These are phyloP conservation scores for Podospora tetraspora DNA, from an alignment of 495 filamentous ascomycete species.

Conservation along the genomic window DNA sequence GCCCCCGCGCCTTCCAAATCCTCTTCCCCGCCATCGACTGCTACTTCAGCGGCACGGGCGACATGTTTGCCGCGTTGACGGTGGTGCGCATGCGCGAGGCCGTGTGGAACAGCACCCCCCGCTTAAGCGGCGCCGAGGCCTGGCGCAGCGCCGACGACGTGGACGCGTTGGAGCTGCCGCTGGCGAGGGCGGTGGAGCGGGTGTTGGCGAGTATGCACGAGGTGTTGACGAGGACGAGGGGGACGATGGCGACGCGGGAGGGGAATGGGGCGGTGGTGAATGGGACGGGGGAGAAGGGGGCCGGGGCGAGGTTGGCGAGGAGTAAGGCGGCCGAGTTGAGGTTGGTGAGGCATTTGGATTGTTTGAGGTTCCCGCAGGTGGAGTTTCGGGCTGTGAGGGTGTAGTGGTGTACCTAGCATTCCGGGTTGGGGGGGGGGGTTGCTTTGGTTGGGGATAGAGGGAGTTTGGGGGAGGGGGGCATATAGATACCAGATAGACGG, in stretches of 20 bases:
- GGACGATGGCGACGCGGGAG: slow-evolving; percentile 49
- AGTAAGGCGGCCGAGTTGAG: slow-evolving; percentile 78
- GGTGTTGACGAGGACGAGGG: slow-evolving; percentile 71
- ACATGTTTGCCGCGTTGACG: slow-evolving; percentile 94
- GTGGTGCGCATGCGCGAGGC: slow-evolving; percentile 87
- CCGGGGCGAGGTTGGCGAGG: slow-evolving; percentile 51
- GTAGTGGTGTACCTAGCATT: slow-evolving; percentile 12
- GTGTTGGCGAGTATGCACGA: slow-evolving; percentile 92
- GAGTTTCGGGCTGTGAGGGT: slow-evolving; percentile 53
- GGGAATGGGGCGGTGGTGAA: slow-evolving; percentile 28
- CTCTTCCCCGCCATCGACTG: slow-evolving; percentile 80
- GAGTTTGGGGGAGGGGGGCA: background rate
- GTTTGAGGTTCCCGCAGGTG: slow-evolving; percentile 57
- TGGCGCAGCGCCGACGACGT: slow-evolving; percentile 70
- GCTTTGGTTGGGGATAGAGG: background rate
- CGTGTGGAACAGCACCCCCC: slow-evolving; percentile 31
- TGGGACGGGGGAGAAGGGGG: slow-evolving; percentile 36
- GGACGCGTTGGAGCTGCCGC: slow-evolving; percentile 62
- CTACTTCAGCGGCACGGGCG: slow-evolving; percentile 92
- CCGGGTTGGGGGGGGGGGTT: too few relatives aligned
- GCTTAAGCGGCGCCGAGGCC: slow-evolving; percentile 40
- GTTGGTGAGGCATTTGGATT: slow-evolving; percentile 64
- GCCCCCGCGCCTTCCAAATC: slow-evolving; percentile 74
- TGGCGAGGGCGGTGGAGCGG: slow-evolving; percentile 76
- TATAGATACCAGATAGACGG: background rate